Percentiles rank a stretch among this genome's conserved stretches.
Evolutionary conservation across 2,329 filamentous ascomycete genomes (phyloP).

Genomic region (Epicoccum sorghinum): DNA sequence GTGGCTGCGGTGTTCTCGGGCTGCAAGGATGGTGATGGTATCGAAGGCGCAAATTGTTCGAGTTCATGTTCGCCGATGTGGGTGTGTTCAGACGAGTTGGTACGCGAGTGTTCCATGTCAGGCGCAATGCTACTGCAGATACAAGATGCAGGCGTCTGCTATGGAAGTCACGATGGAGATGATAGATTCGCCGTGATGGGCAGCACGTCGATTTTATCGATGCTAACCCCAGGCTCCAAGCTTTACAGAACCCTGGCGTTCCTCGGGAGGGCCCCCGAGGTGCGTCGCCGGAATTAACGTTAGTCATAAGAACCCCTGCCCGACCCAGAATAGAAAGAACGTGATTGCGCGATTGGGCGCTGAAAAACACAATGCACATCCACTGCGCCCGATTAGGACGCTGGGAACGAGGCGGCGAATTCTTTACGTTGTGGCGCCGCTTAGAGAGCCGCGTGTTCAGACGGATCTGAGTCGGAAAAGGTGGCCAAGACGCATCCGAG

Average conservation of each 20-base stretch:
- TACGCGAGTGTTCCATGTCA: conserved; percentile 26
- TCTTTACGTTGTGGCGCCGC: neutral
- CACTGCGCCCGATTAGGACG: conserved; percentile 5
- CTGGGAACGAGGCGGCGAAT: conserved; percentile 10
- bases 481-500: conserved; percentile 14
- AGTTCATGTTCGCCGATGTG: conserved; percentile 13
- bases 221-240: neutral
- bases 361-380: neutral
- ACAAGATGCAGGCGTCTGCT: neutral
- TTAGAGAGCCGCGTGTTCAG: conserved; percentile 10
- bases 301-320: conserved; percentile 13
- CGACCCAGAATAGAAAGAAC: conserved; percentile 8
- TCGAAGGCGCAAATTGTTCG: conserved; percentile 2
- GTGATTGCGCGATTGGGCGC: conserved; percentile 6
- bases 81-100: conserved; percentile 19
- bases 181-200: neutral
- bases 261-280: conserved; percentile 1
- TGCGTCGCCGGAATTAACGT: conserved; percentile 3
- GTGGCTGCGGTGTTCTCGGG: conserved; percentile 18
- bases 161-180: neutral
- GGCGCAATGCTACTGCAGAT: conserved; percentile 11
- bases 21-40: conserved; percentile 18
- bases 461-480: conserved; percentile 4
- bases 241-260: conserved; percentile 3
- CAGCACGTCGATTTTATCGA: conserved; percentile 3